These are phyloP conservation scores for Alternaria rosae DNA, from an alignment of 2,329 filamentous ascomycete genomes.

Conservation along the genomic window DNA sequence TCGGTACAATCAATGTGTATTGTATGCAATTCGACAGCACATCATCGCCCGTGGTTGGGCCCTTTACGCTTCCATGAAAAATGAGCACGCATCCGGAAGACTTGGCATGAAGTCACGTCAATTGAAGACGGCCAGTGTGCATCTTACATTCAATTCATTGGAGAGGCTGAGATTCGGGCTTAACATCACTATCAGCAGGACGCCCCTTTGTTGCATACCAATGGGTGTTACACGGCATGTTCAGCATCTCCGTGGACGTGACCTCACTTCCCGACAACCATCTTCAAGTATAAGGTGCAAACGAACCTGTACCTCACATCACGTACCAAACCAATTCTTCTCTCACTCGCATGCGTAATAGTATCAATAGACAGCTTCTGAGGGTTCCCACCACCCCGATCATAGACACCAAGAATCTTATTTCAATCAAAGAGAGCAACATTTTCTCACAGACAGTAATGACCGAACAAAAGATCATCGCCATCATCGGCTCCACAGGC, in stretches of 20 bases:
- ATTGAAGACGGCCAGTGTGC: not conserved
- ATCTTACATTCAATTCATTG: not conserved
- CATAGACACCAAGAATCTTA: not conserved
- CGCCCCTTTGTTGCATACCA: not conserved
- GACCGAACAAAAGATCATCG: not conserved
- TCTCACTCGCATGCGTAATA: not conserved
- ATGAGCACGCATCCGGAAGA: not conserved
- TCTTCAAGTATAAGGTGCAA: not conserved
- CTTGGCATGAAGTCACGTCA: not conserved
- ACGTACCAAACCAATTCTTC: not conserved
- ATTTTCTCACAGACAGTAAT: not conserved
- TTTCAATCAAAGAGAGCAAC: not conserved
- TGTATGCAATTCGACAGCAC: not conserved
- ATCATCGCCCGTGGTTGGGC: not conserved
- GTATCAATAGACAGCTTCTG: not conserved
- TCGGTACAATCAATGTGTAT: not conserved
- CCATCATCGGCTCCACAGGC: not conserved
- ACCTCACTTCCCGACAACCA: not conserved
- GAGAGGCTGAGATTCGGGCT: not conserved
- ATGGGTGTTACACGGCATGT: not conserved
- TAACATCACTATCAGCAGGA: not conserved
- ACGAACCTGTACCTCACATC: not conserved
- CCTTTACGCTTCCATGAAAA: not conserved
- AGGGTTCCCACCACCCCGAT: not conserved
- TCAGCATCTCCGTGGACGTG: not conserved